phyloP scores from a whole-genome alignment of 2,329 filamentous ascomycete species.

The Mariannaea sp. region DNA sequence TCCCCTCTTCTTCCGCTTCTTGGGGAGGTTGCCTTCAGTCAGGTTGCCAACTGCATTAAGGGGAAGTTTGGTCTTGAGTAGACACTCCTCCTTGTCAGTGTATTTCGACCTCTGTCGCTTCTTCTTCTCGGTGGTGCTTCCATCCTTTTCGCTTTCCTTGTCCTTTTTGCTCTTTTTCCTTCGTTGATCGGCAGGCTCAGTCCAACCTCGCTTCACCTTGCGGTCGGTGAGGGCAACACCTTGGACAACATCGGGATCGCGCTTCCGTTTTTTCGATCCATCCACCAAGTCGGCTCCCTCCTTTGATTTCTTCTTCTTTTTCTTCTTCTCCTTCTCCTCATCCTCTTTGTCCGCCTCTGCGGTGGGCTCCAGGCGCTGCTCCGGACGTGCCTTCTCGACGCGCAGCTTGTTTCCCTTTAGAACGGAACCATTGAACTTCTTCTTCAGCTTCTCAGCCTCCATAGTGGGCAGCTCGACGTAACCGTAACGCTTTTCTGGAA shows the following conservation, averaged over 20 bases:
- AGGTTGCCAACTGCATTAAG: slow-evolving; percentile 50
- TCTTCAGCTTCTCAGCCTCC: slow-evolving; percentile 89
- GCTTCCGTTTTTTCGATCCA: slow-evolving; percentile 55
- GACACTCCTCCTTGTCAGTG: slow-evolving; percentile 77
- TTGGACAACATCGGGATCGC: slow-evolving; percentile 55
- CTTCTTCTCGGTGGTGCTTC: slow-evolving; percentile 60
- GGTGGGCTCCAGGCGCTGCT: slow-evolving; percentile 44
- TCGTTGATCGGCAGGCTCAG: slow-evolving; percentile 63
- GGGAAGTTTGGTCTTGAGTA: slow-evolving; percentile 81
- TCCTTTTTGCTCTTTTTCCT: slow-evolving; percentile 55
- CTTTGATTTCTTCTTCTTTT: slow-evolving; percentile 43
- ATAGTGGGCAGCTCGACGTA: slow-evolving; percentile 81
- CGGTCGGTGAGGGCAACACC: slow-evolving; percentile 76
- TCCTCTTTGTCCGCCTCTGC: slow-evolving; percentile 41
- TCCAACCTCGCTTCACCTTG: slow-evolving; percentile 90
- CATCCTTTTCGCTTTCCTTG: slow-evolving; percentile 50
- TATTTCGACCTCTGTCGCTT: slow-evolving; percentile 75
- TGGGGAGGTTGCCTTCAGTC: slow-evolving; percentile 49
- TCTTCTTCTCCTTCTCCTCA: slow-evolving; percentile 33
- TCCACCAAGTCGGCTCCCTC: slow-evolving; percentile 45
- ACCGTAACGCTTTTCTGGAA: slow-evolving; percentile 88
- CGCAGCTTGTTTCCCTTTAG: slow-evolving; percentile 84
- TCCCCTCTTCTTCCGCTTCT: slow-evolving; percentile 64
- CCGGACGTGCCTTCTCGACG: slow-evolving; percentile 78
- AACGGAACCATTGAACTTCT: slow-evolving; percentile 85